Percentiles rank a stretch among this genome's conserved stretches.
These are phyloP conservation scores for Lipomyces starkeyi DNA, from an alignment of 805 yeast species.

Conservation along the genomic window DNA sequence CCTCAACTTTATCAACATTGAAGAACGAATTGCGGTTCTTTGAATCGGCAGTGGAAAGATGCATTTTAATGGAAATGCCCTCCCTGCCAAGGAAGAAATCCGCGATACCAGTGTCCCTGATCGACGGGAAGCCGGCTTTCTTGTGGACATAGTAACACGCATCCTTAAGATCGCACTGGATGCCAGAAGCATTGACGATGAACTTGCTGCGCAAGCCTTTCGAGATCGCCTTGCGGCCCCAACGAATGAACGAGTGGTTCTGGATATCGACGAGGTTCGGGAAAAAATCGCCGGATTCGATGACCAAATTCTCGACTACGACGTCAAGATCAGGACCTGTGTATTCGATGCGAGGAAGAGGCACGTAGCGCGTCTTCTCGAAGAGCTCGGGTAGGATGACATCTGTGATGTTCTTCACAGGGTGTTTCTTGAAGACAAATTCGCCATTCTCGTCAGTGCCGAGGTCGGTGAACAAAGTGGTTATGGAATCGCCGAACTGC, in stretches of 20 bases:
- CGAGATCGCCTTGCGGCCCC: slow-evolving; percentile 24
- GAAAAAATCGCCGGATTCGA: slow-evolving; percentile 29
- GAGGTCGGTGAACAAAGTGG: slow-evolving; percentile 18
- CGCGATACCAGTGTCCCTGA: slow-evolving; percentile 33
- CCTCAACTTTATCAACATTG: slow-evolving; percentile 35
- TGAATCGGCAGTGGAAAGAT: slow-evolving; percentile 19
- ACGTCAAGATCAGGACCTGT: slow-evolving; percentile 30
- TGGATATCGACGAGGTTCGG: slow-evolving; percentile 36
- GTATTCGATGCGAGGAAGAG: slow-evolving; percentile 37
- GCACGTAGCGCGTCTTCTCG: slow-evolving; percentile 29
- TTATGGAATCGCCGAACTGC: slow-evolving; percentile 21
- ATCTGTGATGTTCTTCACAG: slow-evolving; percentile 23
- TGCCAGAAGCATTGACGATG: slow-evolving; percentile 24
- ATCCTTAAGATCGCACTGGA: slow-evolving; percentile 30
- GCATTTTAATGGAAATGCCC: slow-evolving; percentile 24
- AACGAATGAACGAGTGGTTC: slow-evolving; percentile 23
- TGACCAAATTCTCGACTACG: slow-evolving; percentile 34
- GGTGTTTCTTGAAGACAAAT: slow-evolving; percentile 13
- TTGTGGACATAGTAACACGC: slow-evolving; percentile 32
- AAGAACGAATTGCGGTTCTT: slow-evolving; percentile 24
- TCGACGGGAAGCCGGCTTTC: slow-evolving; percentile 31
- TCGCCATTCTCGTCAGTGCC: slow-evolving; percentile 25
- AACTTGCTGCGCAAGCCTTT: slow-evolving; percentile 19
- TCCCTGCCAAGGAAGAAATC: slow-evolving; percentile 32
- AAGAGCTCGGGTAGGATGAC: slow-evolving; percentile 30